phyloP scores from a whole-genome alignment of 768 basidiomycete genomes.

The Mycena amicta region DNA sequence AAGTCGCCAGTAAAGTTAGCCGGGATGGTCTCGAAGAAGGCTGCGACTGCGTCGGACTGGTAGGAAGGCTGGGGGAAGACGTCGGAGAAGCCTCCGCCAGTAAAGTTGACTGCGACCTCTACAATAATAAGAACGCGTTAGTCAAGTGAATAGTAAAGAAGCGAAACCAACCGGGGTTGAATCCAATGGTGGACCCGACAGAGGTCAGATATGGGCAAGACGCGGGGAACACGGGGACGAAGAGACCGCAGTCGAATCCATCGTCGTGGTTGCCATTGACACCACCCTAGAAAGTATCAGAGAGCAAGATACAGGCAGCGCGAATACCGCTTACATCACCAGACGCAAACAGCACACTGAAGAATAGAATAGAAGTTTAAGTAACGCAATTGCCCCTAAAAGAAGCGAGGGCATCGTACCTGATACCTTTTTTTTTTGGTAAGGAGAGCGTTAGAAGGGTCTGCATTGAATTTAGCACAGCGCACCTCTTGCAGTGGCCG shows the following conservation, averaged over 20 bases:
- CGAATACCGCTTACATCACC: no score
- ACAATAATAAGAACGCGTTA: neutral
- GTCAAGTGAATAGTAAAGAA: neutral
- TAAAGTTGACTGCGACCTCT: constrained; percentile 36
- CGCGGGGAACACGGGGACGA: constrained; percentile 29
- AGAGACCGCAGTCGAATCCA: constrained; percentile 26
- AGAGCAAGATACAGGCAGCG: no score
- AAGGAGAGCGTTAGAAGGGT: no score
- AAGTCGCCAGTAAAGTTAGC: constrained; percentile 1
- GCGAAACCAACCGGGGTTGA: constrained; percentile 9
- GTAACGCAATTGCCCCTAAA: no score
- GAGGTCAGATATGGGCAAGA: constrained; percentile 12
- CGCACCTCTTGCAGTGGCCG: constrained; percentile 35
- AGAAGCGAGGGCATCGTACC: no score
- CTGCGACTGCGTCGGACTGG: no score
- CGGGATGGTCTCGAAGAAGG: constrained; percentile 15
- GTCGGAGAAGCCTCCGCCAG: constrained; percentile 45
- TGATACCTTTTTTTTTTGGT: no score
- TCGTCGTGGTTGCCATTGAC: constrained; percentile 5
- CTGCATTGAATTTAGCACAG: no score
- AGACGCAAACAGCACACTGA: no score
- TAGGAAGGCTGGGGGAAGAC: constrained; percentile 37
- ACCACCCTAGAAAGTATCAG: constrained; percentile 11
- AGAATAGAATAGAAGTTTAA: no score
- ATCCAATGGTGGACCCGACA: constrained; percentile 5